phyloP scores from a whole-genome alignment of 2,329 filamentous ascomycete species.

The Penicillium hesseltinei region DNA sequence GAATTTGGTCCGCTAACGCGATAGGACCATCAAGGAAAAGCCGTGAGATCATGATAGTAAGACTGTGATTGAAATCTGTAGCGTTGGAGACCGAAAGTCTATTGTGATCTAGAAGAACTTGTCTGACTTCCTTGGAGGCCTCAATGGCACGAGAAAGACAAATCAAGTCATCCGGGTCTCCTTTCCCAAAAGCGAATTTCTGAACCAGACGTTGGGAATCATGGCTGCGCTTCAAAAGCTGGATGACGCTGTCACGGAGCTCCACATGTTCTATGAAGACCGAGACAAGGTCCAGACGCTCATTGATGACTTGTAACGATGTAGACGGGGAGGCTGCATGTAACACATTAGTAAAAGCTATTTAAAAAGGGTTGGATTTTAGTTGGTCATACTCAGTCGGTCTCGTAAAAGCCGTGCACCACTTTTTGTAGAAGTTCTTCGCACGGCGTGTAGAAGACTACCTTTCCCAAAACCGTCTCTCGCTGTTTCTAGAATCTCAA shows the following conservation, averaged over 20 bases:
- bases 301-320: conserved; percentile 74
- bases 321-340: conserved; percentile 73
- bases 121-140: conserved; percentile 64
- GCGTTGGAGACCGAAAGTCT: neutral
- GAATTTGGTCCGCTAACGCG: conserved; percentile 68
- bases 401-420: conserved; percentile 80
- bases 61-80: conserved; percentile 20
- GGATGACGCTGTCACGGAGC: conserved; percentile 67
- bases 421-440: conserved; percentile 86
- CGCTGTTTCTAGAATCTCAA: conserved; percentile 86
- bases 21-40: conserved; percentile 60
- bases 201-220: conserved; percentile 89
- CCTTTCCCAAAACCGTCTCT: conserved; percentile 76
- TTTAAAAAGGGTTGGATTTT: neutral
- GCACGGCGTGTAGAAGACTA: conserved; percentile 84
- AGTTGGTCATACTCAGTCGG: conserved; percentile 63
- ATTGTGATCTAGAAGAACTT: conserved; percentile 29
- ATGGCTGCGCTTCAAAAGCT: conserved; percentile 70
- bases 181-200: conserved; percentile 87
- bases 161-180: conserved; percentile 88
- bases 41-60: conserved; percentile 33
- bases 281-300: conserved; percentile 77
- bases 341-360: conserved; percentile 13
- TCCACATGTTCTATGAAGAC: conserved; percentile 65
- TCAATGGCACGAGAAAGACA: conserved; percentile 77